phyloP scores from a whole-genome alignment of 2,329 filamentous ascomycete species.

The Truncatella angustata region DNA sequence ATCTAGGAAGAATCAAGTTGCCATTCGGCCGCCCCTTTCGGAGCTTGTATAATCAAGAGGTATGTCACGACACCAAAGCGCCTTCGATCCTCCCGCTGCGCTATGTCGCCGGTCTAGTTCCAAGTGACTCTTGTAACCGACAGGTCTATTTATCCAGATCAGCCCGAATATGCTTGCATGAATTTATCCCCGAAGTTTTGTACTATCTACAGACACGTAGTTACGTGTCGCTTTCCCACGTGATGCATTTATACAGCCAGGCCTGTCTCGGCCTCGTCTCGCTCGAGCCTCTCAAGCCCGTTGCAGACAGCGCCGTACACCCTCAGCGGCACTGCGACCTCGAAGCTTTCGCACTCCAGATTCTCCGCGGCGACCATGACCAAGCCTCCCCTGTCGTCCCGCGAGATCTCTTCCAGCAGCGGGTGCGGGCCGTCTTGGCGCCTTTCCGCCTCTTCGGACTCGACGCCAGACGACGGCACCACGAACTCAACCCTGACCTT shows the following conservation, averaged over 20 bases:
- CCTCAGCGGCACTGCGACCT: slow-evolving; percentile 78
- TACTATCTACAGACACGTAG: background rate
- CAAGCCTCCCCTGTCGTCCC: slow-evolving; percentile 72
- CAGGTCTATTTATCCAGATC: no score
- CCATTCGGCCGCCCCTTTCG: no score
- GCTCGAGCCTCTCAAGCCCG: slow-evolving; percentile 54
- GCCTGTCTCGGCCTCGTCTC: slow-evolving; percentile 51
- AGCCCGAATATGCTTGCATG: no score
- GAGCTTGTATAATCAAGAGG: no score
- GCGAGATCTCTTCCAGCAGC: slow-evolving; percentile 75
- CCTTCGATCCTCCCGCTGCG: no score
- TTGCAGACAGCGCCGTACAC: slow-evolving; percentile 69
- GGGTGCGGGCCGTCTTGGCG: slow-evolving; percentile 35
- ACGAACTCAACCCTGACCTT: slow-evolving; percentile 90
- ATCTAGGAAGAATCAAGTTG: no score
- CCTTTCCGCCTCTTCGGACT: slow-evolving; percentile 19
- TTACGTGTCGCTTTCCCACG: no score
- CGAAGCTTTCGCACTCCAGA: slow-evolving; percentile 83
- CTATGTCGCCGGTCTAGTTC: no score
- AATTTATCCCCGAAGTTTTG: background rate
- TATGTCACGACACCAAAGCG: no score
- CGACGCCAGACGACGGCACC: slow-evolving; percentile 56
- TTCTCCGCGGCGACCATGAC: slow-evolving; percentile 77
- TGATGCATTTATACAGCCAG: slow-evolving; percentile 17
- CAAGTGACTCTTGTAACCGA: no score